These are phyloP conservation scores for Phytophthora tubulina DNA, from an alignment of 352 stramenopile species.

Conservation along the genomic window DNA sequence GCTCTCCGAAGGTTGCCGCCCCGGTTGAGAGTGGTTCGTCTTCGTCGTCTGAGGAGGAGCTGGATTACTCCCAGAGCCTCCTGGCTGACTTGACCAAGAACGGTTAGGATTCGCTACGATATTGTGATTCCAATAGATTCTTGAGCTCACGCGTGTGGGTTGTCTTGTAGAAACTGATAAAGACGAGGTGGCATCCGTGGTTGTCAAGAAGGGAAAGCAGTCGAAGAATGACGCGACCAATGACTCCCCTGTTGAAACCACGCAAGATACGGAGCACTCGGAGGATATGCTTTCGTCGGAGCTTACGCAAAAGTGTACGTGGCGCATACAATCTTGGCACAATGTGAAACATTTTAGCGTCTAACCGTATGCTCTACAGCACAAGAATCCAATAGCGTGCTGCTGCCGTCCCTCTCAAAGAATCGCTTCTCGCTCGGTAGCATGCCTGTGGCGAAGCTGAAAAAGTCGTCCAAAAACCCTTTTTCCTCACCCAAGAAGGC, in stretches of 20 bases:
- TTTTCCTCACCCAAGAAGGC: conserved; percentile 53
- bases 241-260: conserved; percentile 39
- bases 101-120: conserved; percentile 52
- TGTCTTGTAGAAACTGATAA: conserved; percentile 43
- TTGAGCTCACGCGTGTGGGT: conserved; percentile 28
- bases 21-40: conserved; percentile 41
- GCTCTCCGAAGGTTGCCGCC: conserved; percentile 25
- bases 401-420: conserved; percentile 64
- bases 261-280: conserved; percentile 55
- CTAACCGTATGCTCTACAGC: conserved; percentile 32
- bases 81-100: conserved; percentile 76
- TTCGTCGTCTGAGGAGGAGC: conserved; percentile 61
- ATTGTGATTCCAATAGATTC: conserved; percentile 33
- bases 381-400: conserved; percentile 71
- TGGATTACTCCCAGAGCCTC: conserved; percentile 83
- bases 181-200: conserved; percentile 24
- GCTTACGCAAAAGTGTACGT: conserved; percentile 63
- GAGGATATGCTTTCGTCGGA: conserved; percentile 62
- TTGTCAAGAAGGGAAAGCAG: conserved; percentile 41
- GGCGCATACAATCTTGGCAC: background rate
- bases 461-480: conserved; percentile 85
- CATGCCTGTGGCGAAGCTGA: conserved; percentile 82
- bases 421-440: conserved; percentile 84
- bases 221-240: conserved; percentile 41
- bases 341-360: background rate